phyloP scores from a whole-genome alignment of 495 filamentous ascomycete species.

The Hypomontagnella submonticulosa region DNA sequence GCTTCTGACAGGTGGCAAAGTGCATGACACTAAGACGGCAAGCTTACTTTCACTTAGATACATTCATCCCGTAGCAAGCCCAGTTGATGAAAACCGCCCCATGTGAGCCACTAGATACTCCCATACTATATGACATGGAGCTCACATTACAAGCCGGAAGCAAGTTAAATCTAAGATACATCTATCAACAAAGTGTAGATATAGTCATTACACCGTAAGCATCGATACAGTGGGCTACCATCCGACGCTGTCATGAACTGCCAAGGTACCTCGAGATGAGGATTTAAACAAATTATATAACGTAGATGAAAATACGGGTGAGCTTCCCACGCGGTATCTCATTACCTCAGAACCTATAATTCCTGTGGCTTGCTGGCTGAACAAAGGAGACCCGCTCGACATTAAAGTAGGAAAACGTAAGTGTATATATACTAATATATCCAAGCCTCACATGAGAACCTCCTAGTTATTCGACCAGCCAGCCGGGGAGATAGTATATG shows the following conservation, averaged over 20 bases:
- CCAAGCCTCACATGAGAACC: conserved; percentile 7
- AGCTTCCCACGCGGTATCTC: conserved; percentile 27
- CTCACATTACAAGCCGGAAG: too few relatives aligned
- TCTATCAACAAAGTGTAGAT: neutral
- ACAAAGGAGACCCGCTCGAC: conserved; percentile 29
- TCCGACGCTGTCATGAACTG: too few relatives aligned
- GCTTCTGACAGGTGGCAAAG: too few relatives aligned
- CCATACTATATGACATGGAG: too few relatives aligned
- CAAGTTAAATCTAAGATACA: neutral
- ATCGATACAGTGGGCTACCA: neutral
- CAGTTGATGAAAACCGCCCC: too few relatives aligned
- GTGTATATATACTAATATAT: conserved; percentile 7
- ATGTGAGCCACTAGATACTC: too few relatives aligned
- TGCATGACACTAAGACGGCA: too few relatives aligned
- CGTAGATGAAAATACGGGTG: conserved; percentile 18
- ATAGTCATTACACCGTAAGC: neutral
- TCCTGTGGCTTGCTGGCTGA: neutral
- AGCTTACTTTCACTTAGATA: too few relatives aligned
- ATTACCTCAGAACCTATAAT: conserved; percentile 13
- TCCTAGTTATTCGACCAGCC: conserved; percentile 6
- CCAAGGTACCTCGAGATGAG: neutral
- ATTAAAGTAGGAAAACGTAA: conserved; percentile 9
- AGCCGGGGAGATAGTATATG: conserved; percentile 6
- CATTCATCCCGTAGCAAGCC: too few relatives aligned
- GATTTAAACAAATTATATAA: neutral